These are phyloP conservation scores for Escovopsis sp. DNA, from an alignment of 2,329 filamentous ascomycete species.

Conservation along the genomic window DNA sequence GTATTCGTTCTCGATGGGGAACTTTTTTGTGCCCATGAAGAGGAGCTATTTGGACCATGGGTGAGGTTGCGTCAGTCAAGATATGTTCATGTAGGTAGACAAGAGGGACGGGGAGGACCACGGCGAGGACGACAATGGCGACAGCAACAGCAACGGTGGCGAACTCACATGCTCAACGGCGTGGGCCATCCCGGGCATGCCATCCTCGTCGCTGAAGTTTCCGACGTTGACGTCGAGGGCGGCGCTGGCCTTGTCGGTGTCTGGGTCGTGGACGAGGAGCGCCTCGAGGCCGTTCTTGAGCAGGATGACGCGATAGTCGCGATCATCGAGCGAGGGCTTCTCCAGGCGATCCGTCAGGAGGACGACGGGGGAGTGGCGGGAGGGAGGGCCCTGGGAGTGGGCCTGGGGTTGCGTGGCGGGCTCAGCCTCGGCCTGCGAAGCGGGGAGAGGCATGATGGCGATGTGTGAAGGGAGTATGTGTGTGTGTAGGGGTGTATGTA, in stretches of 20 bases:
- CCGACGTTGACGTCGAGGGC: constrained; percentile 93
- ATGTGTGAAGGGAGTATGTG: no score
- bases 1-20: constrained; percentile 90
- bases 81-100: no score
- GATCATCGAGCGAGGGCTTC: constrained; percentile 71
- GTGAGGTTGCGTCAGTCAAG: constrained; percentile 6
- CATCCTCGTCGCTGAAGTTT: constrained; percentile 80
- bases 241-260: constrained; percentile 93
- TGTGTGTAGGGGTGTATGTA: no score
- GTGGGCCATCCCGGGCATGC: constrained; percentile 90
- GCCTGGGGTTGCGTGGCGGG: constrained; percentile 4
- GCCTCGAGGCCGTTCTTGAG: constrained; percentile 80
- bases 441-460: constrained; percentile 2
- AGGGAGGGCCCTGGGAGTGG: constrained; percentile 6
- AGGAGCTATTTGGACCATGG: constrained; percentile 56
- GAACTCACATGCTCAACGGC: constrained; percentile 69
- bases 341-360: constrained; percentile 56
- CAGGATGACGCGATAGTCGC: constrained; percentile 73
- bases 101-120: not conserved
- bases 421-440: constrained; percentile 4
- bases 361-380: constrained; percentile 16
- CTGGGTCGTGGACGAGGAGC: constrained; percentile 79
- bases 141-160: not conserved
- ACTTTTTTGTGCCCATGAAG: constrained; percentile 99
- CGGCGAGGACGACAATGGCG: not conserved